Conservation (phyloP, 139 green algal species). For the Closterium sp. region DNA sequence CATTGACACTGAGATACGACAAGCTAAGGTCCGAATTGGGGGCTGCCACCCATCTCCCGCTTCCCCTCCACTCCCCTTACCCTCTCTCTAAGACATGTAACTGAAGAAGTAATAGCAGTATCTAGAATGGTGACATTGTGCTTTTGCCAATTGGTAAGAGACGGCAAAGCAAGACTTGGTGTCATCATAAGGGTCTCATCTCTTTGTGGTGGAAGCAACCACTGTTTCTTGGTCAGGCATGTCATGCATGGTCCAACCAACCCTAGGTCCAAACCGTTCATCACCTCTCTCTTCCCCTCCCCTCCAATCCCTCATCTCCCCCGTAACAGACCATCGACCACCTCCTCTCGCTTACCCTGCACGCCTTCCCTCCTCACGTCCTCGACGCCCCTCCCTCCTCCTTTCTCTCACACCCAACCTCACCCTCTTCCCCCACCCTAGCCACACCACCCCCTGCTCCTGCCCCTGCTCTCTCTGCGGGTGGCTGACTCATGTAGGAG, state of each 20-base stretch:
- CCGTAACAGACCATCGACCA: neutral
- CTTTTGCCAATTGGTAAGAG: neutral
- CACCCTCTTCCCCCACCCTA: neutral
- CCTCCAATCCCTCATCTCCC: neutral
- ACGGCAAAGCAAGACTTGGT: no score
- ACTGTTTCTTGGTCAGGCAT: no score
- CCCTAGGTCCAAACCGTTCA: neutral
- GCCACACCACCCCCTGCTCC: neutral
- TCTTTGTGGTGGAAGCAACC: no score
- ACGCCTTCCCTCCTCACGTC: neutral
- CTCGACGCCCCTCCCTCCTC: neutral
- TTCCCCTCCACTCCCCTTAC: no score
- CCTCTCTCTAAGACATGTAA: neutral
- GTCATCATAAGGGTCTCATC: no score
- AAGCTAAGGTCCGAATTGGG: neutral
- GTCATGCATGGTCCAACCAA: no score
- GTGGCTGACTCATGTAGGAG: neutral
- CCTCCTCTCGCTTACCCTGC: neutral
- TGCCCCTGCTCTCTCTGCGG: neutral
- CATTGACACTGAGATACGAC: constrained; percentile 14
- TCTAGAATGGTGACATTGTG: no score
- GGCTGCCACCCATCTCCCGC: no score
- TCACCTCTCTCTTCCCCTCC: neutral
- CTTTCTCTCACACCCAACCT: neutral
- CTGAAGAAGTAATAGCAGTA: no score